Conservation (phyloP, 768 basidiomycete genomes). For the Mycena rosella region DNA sequence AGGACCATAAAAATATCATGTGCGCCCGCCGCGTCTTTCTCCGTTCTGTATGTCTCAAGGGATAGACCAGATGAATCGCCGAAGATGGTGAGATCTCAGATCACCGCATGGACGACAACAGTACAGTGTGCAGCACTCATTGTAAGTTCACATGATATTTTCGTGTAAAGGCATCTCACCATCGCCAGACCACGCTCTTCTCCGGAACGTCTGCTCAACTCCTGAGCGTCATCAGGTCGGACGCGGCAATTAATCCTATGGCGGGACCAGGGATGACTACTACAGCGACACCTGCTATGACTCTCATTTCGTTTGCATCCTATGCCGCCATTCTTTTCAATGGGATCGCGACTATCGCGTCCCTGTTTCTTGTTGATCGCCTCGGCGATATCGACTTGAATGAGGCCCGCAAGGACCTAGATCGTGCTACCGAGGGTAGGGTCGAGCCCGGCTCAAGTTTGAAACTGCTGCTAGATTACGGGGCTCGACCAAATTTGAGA, state of each 20-base stretch:
- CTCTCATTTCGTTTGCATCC: conserved; percentile 5
- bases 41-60: background rate
- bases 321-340: conserved; percentile 24
- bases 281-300: background rate
- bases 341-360: background rate
- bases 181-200: conserved; percentile 17
- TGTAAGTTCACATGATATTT: background rate
- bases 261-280: too few species aligned
- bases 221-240: background rate
- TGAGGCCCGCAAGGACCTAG: conserved; percentile 1
- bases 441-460: background rate
- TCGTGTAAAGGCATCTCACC: background rate
- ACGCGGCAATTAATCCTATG: background rate
- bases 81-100: conserved; percentile 17
- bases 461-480: background rate
- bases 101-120: conserved; percentile 12
- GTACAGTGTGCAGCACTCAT: conserved; percentile 17
- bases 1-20: background rate
- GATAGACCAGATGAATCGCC: conserved; percentile 10
- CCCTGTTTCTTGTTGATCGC: conserved; percentile 15
- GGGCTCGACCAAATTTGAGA: background rate
- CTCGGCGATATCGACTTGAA: conserved; percentile 21
- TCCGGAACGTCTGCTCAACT: background rate
- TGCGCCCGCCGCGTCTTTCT: background rate
- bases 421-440: background rate